A percentile compares a stretch with the other conserved stretches of the same genome.
phyloP scores from a whole-genome alignment of 1,139 yeast genomes.

The Suhomyces maxii region DNA sequence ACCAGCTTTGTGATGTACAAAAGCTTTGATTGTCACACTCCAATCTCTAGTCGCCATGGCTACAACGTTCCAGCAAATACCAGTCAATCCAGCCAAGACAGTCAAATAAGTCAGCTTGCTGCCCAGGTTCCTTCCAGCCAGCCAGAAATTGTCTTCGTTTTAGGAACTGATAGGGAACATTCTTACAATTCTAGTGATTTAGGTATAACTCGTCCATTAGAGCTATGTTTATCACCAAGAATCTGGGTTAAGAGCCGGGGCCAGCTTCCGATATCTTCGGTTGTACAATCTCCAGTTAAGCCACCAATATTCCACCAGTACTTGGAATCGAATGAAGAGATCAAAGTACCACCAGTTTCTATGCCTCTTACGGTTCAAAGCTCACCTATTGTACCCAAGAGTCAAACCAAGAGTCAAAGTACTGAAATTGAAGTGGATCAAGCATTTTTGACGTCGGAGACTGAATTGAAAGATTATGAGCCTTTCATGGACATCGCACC shows the following conservation, averaged over 20 bases:
- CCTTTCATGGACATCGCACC: background rate
- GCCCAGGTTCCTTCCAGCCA: background rate
- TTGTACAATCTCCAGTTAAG: slow-evolving; percentile 5
- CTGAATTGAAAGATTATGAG: background rate
- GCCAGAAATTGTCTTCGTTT: background rate
- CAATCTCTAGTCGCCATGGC: background rate
- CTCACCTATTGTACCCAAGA: slow-evolving; percentile 13
- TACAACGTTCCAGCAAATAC: slow-evolving; percentile 2
- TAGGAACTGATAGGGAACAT: background rate
- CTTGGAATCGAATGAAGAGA: slow-evolving; percentile 1
- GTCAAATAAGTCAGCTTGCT: background rate
- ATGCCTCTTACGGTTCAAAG: slow-evolving; percentile 5
- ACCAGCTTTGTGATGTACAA: background rate
- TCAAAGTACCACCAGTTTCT: background rate
- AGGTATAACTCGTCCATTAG: background rate
- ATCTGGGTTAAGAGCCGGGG: slow-evolving; percentile 6
- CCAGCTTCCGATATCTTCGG: slow-evolving; percentile 7
- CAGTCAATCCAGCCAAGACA: slow-evolving; percentile 3
- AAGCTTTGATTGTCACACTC: background rate
- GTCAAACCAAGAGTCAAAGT: slow-evolving; percentile 7
- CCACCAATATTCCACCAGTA: slow-evolving; percentile 2
- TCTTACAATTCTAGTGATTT: too few species aligned
- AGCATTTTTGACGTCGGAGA: slow-evolving; percentile 24
- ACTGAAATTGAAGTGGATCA: slow-evolving; percentile 13
- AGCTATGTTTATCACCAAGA: background rate